These are phyloP conservation scores for Teunomyces kruisii DNA, from an alignment of 805 yeast species.

Conservation along the genomic window DNA sequence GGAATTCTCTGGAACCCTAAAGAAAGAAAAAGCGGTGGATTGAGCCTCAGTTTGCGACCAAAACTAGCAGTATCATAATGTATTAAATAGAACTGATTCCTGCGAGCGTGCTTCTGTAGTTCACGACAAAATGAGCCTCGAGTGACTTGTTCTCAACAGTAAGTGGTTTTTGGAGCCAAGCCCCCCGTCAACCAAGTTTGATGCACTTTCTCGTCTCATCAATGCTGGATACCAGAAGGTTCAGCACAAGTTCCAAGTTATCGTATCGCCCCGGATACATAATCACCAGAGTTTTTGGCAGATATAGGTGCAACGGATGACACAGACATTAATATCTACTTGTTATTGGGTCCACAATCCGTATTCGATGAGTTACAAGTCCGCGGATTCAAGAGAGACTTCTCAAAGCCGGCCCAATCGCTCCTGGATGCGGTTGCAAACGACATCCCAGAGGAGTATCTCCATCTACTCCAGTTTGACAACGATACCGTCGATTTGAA, in stretches of 20 bases:
- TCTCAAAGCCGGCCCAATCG: constrained; percentile 17
- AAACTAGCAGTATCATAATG: too few relatives aligned
- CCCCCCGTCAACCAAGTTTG: not conserved
- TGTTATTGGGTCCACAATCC: constrained; percentile 27
- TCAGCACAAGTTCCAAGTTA: constrained; percentile 41
- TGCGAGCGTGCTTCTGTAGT: too few relatives aligned
- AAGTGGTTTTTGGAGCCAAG: constrained; percentile 18
- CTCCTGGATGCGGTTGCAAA: constrained; percentile 19
- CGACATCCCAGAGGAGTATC: constrained; percentile 26
- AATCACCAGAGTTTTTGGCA: constrained; percentile 13
- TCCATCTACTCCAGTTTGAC: constrained; percentile 19
- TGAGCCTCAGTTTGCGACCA: too few relatives aligned
- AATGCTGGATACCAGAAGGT: constrained; percentile 54
- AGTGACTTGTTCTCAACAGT: constrained; percentile 20
- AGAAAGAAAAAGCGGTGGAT: too few relatives aligned
- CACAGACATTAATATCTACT: constrained; percentile 17
- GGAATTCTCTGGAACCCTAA: too few relatives aligned
- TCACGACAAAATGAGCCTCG: constrained; percentile 16
- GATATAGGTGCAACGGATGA: constrained; percentile 25
- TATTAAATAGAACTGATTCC: too few relatives aligned
- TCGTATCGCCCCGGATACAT: constrained; percentile 43
- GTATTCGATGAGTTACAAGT: constrained; percentile 22
- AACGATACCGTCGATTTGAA: constrained; percentile 13
- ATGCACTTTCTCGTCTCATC: constrained; percentile 23
- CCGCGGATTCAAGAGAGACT: constrained; percentile 24